phyloP scores from a whole-genome alignment of 2,329 filamentous ascomycete genomes.

The Aspergillus carbonarius region DNA sequence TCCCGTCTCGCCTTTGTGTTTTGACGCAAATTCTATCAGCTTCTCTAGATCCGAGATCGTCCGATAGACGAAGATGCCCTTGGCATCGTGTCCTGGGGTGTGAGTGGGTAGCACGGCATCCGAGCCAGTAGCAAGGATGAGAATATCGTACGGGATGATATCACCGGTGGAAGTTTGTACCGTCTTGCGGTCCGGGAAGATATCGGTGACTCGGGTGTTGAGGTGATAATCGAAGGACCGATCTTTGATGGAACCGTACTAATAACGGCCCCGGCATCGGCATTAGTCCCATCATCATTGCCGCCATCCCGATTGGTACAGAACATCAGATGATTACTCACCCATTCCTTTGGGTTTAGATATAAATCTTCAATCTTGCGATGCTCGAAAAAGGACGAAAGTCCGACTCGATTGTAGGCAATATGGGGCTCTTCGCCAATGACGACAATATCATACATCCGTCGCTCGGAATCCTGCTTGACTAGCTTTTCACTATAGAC shows the following conservation, averaged over 20 bases:
- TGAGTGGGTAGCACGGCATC: constrained; percentile 72
- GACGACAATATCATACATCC: constrained; percentile 78
- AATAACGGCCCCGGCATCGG: background rate
- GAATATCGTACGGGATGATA: constrained; percentile 71
- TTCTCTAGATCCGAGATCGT: constrained; percentile 78
- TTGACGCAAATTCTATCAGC: constrained; percentile 70
- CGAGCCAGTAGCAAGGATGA: constrained; percentile 83
- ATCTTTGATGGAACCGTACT: constrained; percentile 67
- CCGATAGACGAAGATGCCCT: constrained; percentile 84
- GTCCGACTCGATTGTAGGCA: constrained; percentile 86
- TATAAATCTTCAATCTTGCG: constrained; percentile 84
- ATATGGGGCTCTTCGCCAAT: constrained; percentile 86
- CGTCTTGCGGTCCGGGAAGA: constrained; percentile 62
- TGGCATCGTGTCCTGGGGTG: constrained; percentile 75
- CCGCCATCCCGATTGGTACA: background rate
- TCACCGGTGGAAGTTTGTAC: constrained; percentile 71
- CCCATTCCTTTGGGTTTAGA: constrained; percentile 81
- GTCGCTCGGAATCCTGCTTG: constrained; percentile 73
- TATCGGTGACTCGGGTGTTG: constrained; percentile 70
- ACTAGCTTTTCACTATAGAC: constrained; percentile 74
- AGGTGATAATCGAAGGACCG: constrained; percentile 72
- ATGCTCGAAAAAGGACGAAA: constrained; percentile 87
- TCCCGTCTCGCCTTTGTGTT: constrained; percentile 66
- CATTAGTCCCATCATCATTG: background rate
- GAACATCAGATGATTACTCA: constrained; percentile 36